Evolutionary conservation across 257 asterid species (phyloP).

Genomic region (Solanum commersonii): DNA sequence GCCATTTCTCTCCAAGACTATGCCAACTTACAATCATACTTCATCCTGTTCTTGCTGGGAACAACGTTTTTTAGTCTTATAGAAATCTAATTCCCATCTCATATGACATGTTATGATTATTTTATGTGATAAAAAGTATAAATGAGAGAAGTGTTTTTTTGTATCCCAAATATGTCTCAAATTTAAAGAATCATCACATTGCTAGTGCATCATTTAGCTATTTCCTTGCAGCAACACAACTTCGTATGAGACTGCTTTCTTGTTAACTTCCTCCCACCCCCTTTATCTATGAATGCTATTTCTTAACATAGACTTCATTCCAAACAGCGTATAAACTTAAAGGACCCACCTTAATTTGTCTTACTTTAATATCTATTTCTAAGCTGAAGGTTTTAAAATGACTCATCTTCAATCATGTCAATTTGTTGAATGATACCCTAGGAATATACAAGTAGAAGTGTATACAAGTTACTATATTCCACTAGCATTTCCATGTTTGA

Average conservation of each 20-base stretch:
- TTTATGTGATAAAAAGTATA: neutral
- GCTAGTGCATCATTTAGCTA: neutral
- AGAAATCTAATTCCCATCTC: neutral
- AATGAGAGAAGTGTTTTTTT: neutral
- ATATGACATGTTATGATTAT: neutral
- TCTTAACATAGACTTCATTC: neutral
- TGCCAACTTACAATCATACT: neutral
- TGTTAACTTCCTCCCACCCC: neutral
- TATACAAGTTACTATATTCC: neutral
- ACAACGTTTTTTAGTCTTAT: too few relatives aligned
- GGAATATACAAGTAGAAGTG: neutral
- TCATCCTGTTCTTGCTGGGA: neutral
- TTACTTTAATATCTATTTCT: neutral
- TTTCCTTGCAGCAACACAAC: neutral
- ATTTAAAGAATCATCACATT: neutral
- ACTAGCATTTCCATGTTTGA: neutral
- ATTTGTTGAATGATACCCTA: neutral
- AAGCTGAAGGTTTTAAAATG: neutral
- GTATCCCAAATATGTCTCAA: neutral
- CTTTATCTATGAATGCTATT: neutral
- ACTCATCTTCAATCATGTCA: neutral
- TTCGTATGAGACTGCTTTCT: neutral
- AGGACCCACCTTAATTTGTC: neutral
- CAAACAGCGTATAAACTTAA: neutral
- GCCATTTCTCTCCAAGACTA: neutral